These are phyloP conservation scores for Globisporangium spinosum DNA, from an alignment of 352 stramenopile species.

Conservation along the genomic window DNA sequence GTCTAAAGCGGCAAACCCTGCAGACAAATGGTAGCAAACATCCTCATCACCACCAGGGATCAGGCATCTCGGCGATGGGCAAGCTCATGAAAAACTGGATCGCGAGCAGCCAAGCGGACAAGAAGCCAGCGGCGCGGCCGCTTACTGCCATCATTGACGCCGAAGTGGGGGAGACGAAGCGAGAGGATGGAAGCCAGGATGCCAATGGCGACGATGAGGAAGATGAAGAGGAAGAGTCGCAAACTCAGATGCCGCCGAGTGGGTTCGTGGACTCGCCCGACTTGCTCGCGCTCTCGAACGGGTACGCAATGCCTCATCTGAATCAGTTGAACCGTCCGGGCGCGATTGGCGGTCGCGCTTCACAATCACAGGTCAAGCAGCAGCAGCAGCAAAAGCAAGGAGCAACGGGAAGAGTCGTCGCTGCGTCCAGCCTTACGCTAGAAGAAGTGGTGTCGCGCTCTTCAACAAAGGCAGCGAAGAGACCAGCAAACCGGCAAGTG, in stretches of 20 bases:
- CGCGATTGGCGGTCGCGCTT: background rate
- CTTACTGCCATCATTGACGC: conserved; percentile 5
- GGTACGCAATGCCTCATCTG: background rate
- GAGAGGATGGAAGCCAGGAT: background rate
- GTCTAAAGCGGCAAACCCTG: conserved; percentile 5
- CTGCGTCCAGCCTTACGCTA: background rate
- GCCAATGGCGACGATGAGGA: conserved; percentile 12
- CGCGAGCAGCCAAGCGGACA: background rate
- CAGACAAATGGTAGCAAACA: background rate
- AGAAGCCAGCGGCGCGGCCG: conserved; percentile 11
- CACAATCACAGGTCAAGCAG: background rate
- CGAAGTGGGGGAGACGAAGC: conserved; percentile 2
- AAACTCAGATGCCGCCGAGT: conserved; percentile 18
- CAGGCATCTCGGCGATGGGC: conserved; percentile 14
- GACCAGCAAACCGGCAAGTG: background rate
- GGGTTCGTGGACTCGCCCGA: conserved; percentile 17
- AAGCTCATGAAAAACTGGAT: conserved; percentile 19
- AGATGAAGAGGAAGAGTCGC: conserved; percentile 22
- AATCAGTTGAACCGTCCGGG: background rate
- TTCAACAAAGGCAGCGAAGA: background rate
- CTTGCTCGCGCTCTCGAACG: conserved; percentile 11
- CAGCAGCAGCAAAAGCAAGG: background rate
- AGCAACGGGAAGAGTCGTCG: background rate
- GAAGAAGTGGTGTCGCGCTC: conserved; percentile 2
- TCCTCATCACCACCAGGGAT: background rate